phyloP scores from a whole-genome alignment of 257 asterid species.

The Fraxinus cuspidata region DNA sequence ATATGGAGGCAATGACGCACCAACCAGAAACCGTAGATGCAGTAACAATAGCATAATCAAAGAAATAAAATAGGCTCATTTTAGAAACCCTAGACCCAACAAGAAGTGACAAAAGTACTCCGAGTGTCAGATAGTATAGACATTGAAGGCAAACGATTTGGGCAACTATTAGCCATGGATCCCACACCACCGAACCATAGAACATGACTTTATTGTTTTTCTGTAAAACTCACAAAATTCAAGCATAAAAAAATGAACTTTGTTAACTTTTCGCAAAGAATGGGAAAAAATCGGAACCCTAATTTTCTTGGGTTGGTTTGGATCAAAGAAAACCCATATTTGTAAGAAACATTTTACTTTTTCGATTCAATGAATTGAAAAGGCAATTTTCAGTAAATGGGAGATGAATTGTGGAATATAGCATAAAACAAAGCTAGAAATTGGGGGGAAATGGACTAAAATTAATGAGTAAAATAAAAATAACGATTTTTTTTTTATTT shows the following conservation, averaged over 20 bases:
- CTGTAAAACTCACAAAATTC: slow-evolving; percentile 1
- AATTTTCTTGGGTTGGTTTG: slow-evolving; percentile 8
- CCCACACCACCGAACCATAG: slow-evolving; percentile 95
- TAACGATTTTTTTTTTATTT: neutral
- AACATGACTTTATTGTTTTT: slow-evolving; percentile 61
- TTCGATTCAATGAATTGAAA: neutral
- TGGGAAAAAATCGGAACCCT: slow-evolving; percentile 18
- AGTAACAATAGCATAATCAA: slow-evolving; percentile 75
- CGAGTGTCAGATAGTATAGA: slow-evolving; percentile 68
- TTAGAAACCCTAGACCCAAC: slow-evolving; percentile 84
- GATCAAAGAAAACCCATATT: neutral
- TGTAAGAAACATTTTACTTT: neutral
- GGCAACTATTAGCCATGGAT: slow-evolving; percentile 96
- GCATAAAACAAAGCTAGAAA: neutral
- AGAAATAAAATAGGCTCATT: slow-evolving; percentile 86
- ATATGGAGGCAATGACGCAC: slow-evolving; percentile 74
- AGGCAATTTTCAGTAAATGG: neutral
- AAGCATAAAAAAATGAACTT: neutral
- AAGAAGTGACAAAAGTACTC: slow-evolving; percentile 62
- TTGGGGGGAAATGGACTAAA: neutral
- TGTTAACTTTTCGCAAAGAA: slow-evolving; percentile 11
- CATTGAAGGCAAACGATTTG: slow-evolving; percentile 91
- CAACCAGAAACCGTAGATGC: slow-evolving; percentile 86
- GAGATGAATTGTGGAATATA: slow-evolving; percentile 5
- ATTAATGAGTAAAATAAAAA: neutral